phyloP scores from a whole-genome alignment of 2,329 filamentous ascomycete species.

The Cercospora beticola region DNA sequence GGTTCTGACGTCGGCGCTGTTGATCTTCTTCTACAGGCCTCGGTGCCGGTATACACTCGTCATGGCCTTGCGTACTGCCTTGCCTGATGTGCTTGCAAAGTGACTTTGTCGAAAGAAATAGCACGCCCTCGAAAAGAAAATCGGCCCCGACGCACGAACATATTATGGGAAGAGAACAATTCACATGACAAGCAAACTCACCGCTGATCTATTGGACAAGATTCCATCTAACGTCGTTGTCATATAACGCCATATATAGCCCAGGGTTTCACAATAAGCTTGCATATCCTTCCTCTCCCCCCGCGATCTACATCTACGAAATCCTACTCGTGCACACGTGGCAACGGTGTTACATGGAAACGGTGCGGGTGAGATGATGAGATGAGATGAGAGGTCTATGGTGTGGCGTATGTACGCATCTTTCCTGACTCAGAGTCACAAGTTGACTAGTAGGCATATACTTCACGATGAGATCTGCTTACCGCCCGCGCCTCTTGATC shows the following conservation, averaged over 20 bases:
- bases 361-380: not conserved
- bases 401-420: not conserved
- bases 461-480: not conserved
- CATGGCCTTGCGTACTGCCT: too few relatives aligned
- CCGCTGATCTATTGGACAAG: not conserved
- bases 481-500: not conserved
- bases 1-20: too few relatives aligned
- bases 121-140: not conserved
- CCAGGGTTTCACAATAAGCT: not conserved
- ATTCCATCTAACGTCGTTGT: not conserved
- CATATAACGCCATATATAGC: not conserved
- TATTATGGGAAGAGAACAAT: not conserved
- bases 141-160: not conserved
- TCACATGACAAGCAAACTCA: not conserved
- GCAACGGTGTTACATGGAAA: not conserved
- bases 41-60: too few relatives aligned
- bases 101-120: not conserved
- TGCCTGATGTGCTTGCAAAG: too few relatives aligned
- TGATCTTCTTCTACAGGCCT: too few relatives aligned
- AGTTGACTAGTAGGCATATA: too few relatives aligned
- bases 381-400: not conserved
- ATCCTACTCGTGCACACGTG: not conserved
- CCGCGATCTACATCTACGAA: not conserved
- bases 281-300: not conserved
- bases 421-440: too few relatives aligned